Conservation (phyloP, 805 yeast genomes). For the Candida jianshihensis region DNA sequence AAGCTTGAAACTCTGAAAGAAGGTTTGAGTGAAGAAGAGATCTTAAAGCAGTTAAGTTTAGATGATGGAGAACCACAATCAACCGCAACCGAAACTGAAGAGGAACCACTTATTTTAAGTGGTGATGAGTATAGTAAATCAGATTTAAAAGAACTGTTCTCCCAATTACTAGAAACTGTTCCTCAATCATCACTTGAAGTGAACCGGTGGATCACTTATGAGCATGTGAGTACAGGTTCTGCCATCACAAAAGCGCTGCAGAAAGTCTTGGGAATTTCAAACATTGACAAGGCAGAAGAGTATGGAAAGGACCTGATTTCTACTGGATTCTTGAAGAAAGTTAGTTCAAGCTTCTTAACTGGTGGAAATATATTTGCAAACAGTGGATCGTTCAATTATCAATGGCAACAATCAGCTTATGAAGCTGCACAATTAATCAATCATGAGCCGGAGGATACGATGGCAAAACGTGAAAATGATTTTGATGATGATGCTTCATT, state of each 20-base stretch:
- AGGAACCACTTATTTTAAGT: too few relatives aligned
- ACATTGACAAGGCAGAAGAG: slow-evolving; percentile 54
- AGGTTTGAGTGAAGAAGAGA: slow-evolving; percentile 39
- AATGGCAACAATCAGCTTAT: slow-evolving; percentile 71
- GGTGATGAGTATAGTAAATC: slow-evolving; percentile 31
- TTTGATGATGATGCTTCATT: slow-evolving; percentile 23
- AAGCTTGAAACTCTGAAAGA: slow-evolving; percentile 58
- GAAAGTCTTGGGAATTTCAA: slow-evolving; percentile 34
- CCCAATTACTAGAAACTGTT: slow-evolving; percentile 38
- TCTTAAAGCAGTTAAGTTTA: slow-evolving; percentile 19
- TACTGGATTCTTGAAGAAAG: slow-evolving; percentile 48
- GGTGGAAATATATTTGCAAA: slow-evolving; percentile 75
- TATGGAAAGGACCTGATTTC: slow-evolving; percentile 69
- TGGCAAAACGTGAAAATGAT: too few relatives aligned
- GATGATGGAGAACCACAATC: slow-evolving; percentile 7
- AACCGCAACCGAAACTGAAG: slow-evolving; percentile 12
- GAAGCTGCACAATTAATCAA: slow-evolving; percentile 44
- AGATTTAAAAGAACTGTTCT: slow-evolving; percentile 35
- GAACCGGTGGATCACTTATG: too few relatives aligned
- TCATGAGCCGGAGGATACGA: too few relatives aligned
- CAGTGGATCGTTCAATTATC: slow-evolving; percentile 66
- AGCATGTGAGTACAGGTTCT: slow-evolving; percentile 54
- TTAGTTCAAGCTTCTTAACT: slow-evolving; percentile 54
- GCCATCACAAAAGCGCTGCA: slow-evolving; percentile 55
- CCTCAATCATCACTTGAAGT: slow-evolving; percentile 51